Conservation (phyloP, 164 flowering plant genomes). For the Piper longum region DNA sequence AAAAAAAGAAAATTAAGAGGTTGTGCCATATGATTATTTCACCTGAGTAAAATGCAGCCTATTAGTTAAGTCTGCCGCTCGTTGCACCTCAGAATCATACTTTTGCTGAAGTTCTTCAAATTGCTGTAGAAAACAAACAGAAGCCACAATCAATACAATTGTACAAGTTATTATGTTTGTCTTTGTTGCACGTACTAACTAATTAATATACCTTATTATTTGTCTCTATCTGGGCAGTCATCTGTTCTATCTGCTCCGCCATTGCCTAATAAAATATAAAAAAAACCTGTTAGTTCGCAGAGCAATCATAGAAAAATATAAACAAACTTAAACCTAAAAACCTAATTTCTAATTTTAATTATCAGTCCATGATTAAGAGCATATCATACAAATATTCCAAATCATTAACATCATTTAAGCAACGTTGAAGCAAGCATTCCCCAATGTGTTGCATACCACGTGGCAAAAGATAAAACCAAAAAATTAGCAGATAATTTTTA, state of each 20-base stretch:
- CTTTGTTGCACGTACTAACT: not conserved
- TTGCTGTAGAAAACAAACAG: conserved; percentile 28
- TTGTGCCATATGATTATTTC: conserved; percentile 1
- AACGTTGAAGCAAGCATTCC: too few species aligned
- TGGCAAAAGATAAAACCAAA: not conserved
- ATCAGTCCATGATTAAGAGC: too few species aligned
- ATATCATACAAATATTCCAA: too few species aligned
- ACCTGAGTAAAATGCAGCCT: conserved; percentile 73
- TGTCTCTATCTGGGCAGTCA: conserved; percentile 50
- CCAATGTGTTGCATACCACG: not conserved
- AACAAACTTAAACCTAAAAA: not conserved
- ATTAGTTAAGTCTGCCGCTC: conserved; percentile 37
- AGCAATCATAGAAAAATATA: not conserved
- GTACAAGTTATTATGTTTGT: not conserved
- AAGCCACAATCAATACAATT: not conserved
- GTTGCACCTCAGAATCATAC: conserved; percentile 42
- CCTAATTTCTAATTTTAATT: too few species aligned
- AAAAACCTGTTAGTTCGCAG: not conserved
- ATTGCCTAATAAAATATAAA: conserved; percentile 41
- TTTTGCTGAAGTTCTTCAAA: conserved; percentile 65
- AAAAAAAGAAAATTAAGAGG: not conserved
- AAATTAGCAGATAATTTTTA: not conserved
- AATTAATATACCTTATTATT: conserved; percentile 53
- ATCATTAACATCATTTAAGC: too few species aligned
- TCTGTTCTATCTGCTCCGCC: conserved; percentile 92